Evolutionary conservation across 2,329 filamentous ascomycete genomes (phyloP), one percentile per base, ranked within the genome.

Genomic region (Dothideomycetes sp.): DNA sequence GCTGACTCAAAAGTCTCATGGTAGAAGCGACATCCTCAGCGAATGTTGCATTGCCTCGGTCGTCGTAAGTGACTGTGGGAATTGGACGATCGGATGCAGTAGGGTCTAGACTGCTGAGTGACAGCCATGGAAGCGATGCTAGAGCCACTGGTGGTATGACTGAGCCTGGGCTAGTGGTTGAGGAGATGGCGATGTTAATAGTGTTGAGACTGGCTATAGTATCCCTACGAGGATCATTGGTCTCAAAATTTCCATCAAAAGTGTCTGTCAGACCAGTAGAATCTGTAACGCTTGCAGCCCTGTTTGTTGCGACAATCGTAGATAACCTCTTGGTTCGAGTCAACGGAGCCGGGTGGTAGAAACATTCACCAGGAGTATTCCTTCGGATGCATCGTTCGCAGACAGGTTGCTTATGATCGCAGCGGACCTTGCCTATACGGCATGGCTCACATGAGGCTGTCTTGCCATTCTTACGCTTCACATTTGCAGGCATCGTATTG

Each of bases 391-490:
- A 50, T 16, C 48, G 37, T 32, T 29, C 41, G 17, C 48, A 50
- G 9, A 42, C 22, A 4, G 47, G 48, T 16, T 33, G 28, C 31
- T 43, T 37, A 11, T 47, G 48, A n/a, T 49, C 47, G 27, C 43
- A 47, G 13, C 48, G 40, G 10, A 50, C 44, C 36, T 50, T 50
- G 30, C 33, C 43, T 20, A 36, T 41, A 12, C 48, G 35, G 27
- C 48, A 50, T 16, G 48, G 47, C 37, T 50, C 48, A 18, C 48
- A 50, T 5, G 48, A 49, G 3, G 48, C 45, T 16, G 31, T 23
- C 28, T 47, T 51, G 19, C 49, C 49, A 31, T 51, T 51, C 1
- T 45, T 45, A 19, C 49, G 39, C 15, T 41, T 47, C 11, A 22
- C 19, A 12, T 28, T 27, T 11, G 28, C 28, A 12, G 37, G 32